phyloP scores from a whole-genome alignment of 805 yeast genomes.

The Ogataea trehalophila region DNA sequence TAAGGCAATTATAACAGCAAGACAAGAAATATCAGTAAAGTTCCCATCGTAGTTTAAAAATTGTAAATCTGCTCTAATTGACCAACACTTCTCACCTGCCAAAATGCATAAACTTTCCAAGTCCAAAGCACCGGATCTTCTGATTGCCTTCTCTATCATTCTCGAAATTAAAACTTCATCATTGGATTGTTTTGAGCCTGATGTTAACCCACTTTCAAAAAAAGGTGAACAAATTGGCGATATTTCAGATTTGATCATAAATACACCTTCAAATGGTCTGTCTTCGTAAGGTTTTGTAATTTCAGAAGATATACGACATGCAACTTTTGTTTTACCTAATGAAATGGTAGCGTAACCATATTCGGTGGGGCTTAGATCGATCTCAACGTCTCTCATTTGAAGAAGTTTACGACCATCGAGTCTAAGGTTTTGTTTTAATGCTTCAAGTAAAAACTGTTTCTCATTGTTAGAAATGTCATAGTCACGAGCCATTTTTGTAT shows the following conservation, averaged over 20 bases:
- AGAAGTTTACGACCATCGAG: constrained; percentile 64
- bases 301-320: constrained; percentile 70
- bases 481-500: constrained; percentile 50
- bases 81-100: constrained; percentile 91
- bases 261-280: constrained; percentile 89
- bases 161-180: constrained; percentile 79
- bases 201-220: constrained; percentile 60
- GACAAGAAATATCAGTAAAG: constrained; percentile 81
- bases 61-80: constrained; percentile 83
- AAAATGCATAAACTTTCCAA: constrained; percentile 85
- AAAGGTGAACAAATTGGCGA: constrained; percentile 86
- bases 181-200: constrained; percentile 45
- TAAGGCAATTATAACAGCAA: constrained; percentile 84
- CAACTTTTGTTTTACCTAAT: constrained; percentile 71
- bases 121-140: constrained; percentile 88
- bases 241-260: constrained; percentile 78
- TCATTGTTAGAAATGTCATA: constrained; percentile 64
- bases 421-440: constrained; percentile 59
- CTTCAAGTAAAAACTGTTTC: constrained; percentile 52
- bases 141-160: constrained; percentile 84
- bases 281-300: constrained; percentile 81
- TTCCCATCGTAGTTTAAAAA: constrained; percentile 91
- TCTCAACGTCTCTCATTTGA: constrained; percentile 61
- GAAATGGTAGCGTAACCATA: constrained; percentile 77
- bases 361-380: constrained; percentile 55